These are phyloP conservation scores for Myrmaecium sp. DNA, from an alignment of 2,329 filamentous ascomycete species.

Conservation along the genomic window DNA sequence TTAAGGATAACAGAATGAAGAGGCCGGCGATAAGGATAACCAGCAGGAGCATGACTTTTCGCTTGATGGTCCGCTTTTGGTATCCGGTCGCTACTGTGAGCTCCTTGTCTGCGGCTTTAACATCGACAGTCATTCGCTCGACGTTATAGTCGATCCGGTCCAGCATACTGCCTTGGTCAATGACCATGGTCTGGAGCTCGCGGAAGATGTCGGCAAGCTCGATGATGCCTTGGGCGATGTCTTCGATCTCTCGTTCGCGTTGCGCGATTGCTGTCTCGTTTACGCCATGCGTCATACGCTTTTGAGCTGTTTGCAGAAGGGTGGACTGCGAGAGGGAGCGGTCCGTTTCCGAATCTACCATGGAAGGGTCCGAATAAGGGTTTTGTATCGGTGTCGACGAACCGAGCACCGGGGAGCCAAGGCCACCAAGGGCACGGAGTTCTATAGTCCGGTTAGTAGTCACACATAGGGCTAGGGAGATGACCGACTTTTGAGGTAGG, in stretches of 20 bases:
- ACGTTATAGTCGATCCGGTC: constrained; percentile 64
- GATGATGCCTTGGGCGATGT: constrained; percentile 96
- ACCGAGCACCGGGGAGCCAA: constrained; percentile 31
- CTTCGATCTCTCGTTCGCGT: constrained; percentile 89
- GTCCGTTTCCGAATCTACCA: constrained; percentile 72
- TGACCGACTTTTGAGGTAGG: constrained; percentile 72
- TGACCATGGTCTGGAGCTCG: constrained; percentile 80
- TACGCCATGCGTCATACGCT: constrained; percentile 34
- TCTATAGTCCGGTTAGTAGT: constrained; percentile 29
- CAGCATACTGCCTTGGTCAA: constrained; percentile 34
- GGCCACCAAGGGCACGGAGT: constrained; percentile 28
- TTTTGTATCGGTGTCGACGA: constrained; percentile 35
- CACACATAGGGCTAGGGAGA: constrained; percentile 9
- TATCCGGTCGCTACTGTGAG: constrained; percentile 76
- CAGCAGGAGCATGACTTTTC: constrained; percentile 84
- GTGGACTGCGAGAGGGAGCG: constrained; percentile 81
- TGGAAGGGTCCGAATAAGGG: constrained; percentile 62
- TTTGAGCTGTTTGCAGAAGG: constrained; percentile 59
- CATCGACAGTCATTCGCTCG: constrained; percentile 82
- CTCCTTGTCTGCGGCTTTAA: constrained; percentile 86
- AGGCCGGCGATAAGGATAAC: constrained; percentile 69
- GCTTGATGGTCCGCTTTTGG: constrained; percentile 72
- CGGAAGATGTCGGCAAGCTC: constrained; percentile 93
- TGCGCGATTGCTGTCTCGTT: constrained; percentile 79
- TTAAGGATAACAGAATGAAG: constrained; percentile 73